Evolutionary conservation across 495 filamentous ascomycete species (phyloP).

Genomic region (Podospora appendiculata): DNA sequence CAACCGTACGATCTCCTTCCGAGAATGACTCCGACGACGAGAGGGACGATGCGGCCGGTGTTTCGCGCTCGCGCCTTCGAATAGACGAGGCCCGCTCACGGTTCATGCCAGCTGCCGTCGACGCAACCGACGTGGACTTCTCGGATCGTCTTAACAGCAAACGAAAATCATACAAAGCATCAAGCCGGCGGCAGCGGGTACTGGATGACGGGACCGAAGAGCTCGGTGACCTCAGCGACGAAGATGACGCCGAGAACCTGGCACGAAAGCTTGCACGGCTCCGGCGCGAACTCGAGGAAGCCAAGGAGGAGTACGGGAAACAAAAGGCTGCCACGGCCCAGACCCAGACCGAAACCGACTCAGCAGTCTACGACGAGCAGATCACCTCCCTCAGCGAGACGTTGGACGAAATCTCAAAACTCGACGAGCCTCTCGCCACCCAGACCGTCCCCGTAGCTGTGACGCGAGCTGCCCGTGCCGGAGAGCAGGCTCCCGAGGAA

Average conservation of each 20-base stretch:
- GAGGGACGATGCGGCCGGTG: slow-evolving; percentile 53
- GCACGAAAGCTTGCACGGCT: slow-evolving; percentile 71
- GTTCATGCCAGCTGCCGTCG: slow-evolving; percentile 67
- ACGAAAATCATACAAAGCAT: slow-evolving; percentile 71
- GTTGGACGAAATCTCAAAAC: slow-evolving; percentile 49
- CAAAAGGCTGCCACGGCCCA: slow-evolving; percentile 33
- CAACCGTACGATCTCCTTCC: slow-evolving; percentile 57
- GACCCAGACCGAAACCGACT: slow-evolving; percentile 19
- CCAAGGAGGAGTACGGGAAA: slow-evolving; percentile 58
- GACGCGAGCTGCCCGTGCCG: background rate
- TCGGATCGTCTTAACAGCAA: slow-evolving; percentile 74
- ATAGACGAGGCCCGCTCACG: slow-evolving; percentile 69
- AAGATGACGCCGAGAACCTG: slow-evolving; percentile 57
- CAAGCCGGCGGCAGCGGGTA: slow-evolving; percentile 54
- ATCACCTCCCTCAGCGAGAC: slow-evolving; percentile 57
- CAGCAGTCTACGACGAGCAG: slow-evolving; percentile 27
- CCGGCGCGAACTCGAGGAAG: slow-evolving; percentile 69
- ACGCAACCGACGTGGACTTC: slow-evolving; percentile 70
- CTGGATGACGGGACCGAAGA: slow-evolving; percentile 53
- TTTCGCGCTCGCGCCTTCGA: slow-evolving; percentile 66
- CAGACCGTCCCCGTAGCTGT: slow-evolving; percentile 19
- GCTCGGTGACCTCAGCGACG: slow-evolving; percentile 55
- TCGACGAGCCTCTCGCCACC: slow-evolving; percentile 20
- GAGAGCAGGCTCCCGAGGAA: background rate
- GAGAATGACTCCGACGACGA: slow-evolving; percentile 57